Conservation (phyloP, 352 stramenopile genomes). For the Pythium rishiriense region DNA sequence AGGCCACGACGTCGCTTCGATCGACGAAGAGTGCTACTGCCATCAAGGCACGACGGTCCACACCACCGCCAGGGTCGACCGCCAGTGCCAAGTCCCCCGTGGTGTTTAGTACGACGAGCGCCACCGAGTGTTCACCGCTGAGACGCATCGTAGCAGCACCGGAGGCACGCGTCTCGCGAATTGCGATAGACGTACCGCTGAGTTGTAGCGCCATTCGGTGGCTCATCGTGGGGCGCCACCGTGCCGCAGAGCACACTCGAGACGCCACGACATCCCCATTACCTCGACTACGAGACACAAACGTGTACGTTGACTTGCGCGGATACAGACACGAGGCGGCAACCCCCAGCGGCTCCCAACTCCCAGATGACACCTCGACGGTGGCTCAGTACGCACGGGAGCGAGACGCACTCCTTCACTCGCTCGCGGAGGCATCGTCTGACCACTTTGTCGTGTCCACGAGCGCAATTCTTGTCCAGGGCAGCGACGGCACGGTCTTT, state of each 20-base stretch:
- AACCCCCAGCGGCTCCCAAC: too few relatives aligned
- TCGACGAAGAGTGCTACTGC: not conserved
- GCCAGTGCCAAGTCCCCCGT: not conserved
- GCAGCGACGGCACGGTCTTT: not conserved
- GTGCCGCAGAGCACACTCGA: too few relatives aligned
- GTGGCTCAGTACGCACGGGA: not conserved
- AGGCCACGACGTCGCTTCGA: not conserved
- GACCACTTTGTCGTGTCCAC: too few relatives aligned
- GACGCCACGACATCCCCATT: too few relatives aligned
- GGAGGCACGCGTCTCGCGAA: not conserved
- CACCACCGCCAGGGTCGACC: too few relatives aligned
- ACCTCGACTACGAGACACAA: not conserved
- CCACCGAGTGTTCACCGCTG: not conserved
- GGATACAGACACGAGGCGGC: not conserved
- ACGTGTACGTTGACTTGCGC: conserved; percentile 2
- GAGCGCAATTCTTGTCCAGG: too few relatives aligned
- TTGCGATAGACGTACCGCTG: conserved; percentile 2
- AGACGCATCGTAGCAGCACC: not conserved
- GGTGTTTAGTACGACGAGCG: not conserved
- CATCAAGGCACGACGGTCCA: not conserved
- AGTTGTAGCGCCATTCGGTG: conserved; percentile 8
- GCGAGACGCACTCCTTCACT: too few relatives aligned
- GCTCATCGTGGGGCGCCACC: conserved; percentile 1
- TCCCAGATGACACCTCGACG: not conserved
- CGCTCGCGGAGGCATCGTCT: too few relatives aligned